These are phyloP conservation scores for Silene latifolia DNA, from an alignment of 148 eudicot species.

Conservation along the genomic window DNA sequence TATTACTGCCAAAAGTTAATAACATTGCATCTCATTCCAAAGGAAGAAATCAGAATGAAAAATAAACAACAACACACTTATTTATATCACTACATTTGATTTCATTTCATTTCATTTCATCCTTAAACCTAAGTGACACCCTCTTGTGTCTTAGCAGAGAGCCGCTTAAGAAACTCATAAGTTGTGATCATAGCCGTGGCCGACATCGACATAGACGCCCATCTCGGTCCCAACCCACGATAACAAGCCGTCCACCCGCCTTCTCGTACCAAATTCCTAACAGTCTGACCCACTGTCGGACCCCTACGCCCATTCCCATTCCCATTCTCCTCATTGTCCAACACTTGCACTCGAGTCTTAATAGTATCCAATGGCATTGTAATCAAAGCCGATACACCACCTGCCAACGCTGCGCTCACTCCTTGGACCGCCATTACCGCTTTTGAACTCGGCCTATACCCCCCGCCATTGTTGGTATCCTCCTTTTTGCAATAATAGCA, in stretches of 20 bases:
- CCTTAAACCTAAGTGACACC: slow-evolving; percentile 29
- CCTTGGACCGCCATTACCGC: slow-evolving; percentile 64
- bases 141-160: slow-evolving; percentile 57
- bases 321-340: slow-evolving; percentile 47
- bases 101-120: not conserved
- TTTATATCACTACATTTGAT: slow-evolving; percentile 11
- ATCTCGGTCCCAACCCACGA: slow-evolving; percentile 66
- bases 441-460: slow-evolving; percentile 46
- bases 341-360: slow-evolving; percentile 63
- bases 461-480: slow-evolving; percentile 2
- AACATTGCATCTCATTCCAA: not conserved
- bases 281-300: slow-evolving; percentile 46
- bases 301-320: slow-evolving; percentile 39
- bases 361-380: slow-evolving; percentile 74
- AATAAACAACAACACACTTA: not conserved
- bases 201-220: slow-evolving; percentile 71
- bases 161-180: slow-evolving; percentile 64
- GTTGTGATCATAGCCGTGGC: slow-evolving; percentile 79
- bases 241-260: slow-evolving; percentile 78
- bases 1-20: no score
- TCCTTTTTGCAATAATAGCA: slow-evolving; percentile 37
- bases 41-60: not conserved
- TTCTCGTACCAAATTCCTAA: slow-evolving; percentile 54
- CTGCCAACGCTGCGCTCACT: slow-evolving; percentile 63
- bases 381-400: slow-evolving; percentile 56